Evolutionary conservation across 306 rosid genomes (phyloP).

Genomic region (Castanospermum australe): DNA sequence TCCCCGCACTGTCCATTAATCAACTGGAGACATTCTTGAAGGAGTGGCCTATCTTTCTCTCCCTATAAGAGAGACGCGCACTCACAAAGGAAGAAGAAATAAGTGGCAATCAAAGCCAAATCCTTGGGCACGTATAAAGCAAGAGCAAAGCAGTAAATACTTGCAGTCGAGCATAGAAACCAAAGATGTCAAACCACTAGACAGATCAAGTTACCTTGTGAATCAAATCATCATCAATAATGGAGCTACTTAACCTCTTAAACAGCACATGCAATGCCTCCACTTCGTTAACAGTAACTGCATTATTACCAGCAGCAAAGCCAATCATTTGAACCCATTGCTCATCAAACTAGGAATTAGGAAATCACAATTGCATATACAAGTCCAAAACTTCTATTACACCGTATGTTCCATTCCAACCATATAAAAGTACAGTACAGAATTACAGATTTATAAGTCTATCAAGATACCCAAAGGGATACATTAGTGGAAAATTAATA

Average conservation of each 20-base stretch:
- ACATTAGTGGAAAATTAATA: not conserved
- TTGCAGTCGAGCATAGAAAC: not conserved
- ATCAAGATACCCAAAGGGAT: not conserved
- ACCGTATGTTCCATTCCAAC: not conserved
- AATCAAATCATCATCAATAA: constrained; percentile 74
- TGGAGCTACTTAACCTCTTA: constrained; percentile 71
- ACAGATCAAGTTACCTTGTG: constrained; percentile 67
- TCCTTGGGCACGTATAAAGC: not conserved
- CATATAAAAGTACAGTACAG: not conserved
- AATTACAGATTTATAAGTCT: not conserved
- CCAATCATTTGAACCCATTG: not conserved
- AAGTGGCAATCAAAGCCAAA: not conserved
- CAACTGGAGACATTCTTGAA: not conserved
- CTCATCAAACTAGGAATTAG: not conserved
- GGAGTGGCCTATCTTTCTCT: not conserved
- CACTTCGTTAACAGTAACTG: constrained; percentile 72
- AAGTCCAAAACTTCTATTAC: not conserved
- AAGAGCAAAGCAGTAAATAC: not conserved
- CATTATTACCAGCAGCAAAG: constrained; percentile 18
- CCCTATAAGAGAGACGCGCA: not conserved
- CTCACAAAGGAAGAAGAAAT: not conserved
- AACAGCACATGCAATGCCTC: constrained; percentile 76
- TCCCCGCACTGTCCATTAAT: not conserved
- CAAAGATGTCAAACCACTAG: not conserved
- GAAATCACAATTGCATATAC: not conserved